Conservation (phyloP, 2,329 filamentous ascomycete species). For the Aspergillus novoparasiticus region DNA sequence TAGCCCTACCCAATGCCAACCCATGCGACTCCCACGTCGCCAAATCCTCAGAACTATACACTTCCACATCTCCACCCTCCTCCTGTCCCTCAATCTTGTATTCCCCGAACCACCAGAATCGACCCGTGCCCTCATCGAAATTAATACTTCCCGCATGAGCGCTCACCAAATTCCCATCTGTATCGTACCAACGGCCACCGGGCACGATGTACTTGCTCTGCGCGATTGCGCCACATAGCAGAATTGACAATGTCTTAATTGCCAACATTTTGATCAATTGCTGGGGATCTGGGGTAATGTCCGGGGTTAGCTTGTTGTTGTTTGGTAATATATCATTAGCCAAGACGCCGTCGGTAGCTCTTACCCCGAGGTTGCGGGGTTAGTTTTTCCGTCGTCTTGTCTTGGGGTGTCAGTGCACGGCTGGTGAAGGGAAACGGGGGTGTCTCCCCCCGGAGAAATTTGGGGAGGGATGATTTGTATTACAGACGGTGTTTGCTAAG, state of each 20-base stretch:
- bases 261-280: constrained; percentile 8
- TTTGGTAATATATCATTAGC: not conserved
- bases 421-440: too few species aligned
- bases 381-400: not conserved
- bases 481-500: too few species aligned
- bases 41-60: constrained; percentile 63
- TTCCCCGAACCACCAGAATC: constrained; percentile 65
- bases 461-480: not conserved
- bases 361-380: constrained; percentile 21
- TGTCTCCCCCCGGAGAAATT: not conserved
- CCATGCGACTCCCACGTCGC: constrained; percentile 63
- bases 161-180: constrained; percentile 61
- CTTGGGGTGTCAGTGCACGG: not conserved
- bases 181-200: constrained; percentile 63
- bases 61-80: constrained; percentile 63
- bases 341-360: constrained; percentile 16
- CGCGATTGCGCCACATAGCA: constrained; percentile 8
- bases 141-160: constrained; percentile 63
- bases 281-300: not conserved
- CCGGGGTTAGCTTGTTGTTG: not conserved
- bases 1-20: constrained; percentile 53
- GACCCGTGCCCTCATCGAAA: constrained; percentile 54
- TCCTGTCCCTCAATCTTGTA: constrained; percentile 61
- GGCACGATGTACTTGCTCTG: constrained; percentile 62
- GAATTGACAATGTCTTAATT: not conserved